Base-by-base conservation (phyloP, 2,329 filamentous ascomycete species). In the Fusarium nygamai region DNA sequence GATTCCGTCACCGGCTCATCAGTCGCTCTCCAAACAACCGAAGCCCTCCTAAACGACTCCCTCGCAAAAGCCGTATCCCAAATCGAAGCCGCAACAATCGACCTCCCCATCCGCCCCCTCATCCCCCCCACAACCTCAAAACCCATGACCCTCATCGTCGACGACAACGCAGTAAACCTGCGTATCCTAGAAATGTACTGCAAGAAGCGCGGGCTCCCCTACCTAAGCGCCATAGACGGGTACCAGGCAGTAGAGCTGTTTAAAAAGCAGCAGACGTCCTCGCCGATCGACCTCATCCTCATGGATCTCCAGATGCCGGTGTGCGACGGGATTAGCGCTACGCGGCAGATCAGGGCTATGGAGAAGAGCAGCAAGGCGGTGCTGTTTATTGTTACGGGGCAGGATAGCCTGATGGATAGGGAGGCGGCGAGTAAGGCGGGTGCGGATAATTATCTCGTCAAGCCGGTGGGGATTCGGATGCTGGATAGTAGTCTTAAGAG, bases 121-220 rank as follows among this genome's bases (percentile, higher is more conserved):
- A 14, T 39, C 4, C 33, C 59, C 1, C 41, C 53, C 20, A 33
- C 17, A 9, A 27, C 63, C 12, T n/a, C 68, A 10, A 73, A 63
- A 1, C 80, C 80, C 6, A 63, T 64, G 22, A 78, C 78, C 1
- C 80, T 88, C 0, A 76, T 88, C 2, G 86, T 87, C 0, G 86
- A 87, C 68, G 86, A 87, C 67, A 88, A 87, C 51, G 62, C 82
- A 6, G 84, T 87, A 62, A 88, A 88, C 29, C 81, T 87, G 1
- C 85, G 85, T 27, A 86, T 88, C 33, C 73, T 88, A 34, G 80
- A 83, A 24, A 85, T 86, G 75, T 87, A 86, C 71, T 84, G 86
- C 57, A 82, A 84, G 61, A 83, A 84, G 47, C 80, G 85, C 17
- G 81, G 82, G 0, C 80, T 86, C 31, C 81, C 83, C 22, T 86